Conservation (phyloP, 2,329 filamentous ascomycete species). For the Aspergillus pseudonomiae region DNA sequence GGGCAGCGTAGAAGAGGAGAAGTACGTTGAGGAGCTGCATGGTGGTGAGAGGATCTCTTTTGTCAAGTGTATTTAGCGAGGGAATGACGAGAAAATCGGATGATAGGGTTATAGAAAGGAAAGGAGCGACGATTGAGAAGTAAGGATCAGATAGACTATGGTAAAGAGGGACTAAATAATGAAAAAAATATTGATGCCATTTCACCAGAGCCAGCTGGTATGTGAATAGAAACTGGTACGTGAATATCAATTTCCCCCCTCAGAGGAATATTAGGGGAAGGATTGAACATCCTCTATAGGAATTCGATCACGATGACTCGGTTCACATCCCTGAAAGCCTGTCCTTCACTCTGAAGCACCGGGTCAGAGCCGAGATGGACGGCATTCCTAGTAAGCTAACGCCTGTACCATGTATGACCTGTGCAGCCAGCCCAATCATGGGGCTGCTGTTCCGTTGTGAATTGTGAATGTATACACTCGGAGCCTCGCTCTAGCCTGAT, state of each 20-base stretch:
- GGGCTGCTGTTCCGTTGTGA: background rate
- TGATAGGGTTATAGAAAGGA: background rate
- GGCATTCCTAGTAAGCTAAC: background rate
- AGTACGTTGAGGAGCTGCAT: background rate
- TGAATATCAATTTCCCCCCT: background rate
- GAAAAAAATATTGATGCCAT: background rate
- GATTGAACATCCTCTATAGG: background rate
- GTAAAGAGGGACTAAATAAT: background rate
- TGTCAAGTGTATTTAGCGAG: background rate
- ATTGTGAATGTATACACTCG: background rate
- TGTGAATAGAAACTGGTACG: background rate
- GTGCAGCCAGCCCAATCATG: background rate
- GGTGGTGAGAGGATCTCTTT: background rate
- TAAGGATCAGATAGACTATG: background rate
- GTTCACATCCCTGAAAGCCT: background rate
- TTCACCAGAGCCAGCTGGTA: background rate
- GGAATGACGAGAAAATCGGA: background rate
- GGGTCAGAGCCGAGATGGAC: background rate
- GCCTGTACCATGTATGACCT: background rate
- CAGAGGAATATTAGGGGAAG: background rate
- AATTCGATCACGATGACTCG: background rate
- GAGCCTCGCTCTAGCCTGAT: background rate
- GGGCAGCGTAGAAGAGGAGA: background rate
- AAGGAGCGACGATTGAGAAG: background rate
- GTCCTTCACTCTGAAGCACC: background rate